Evolutionary conservation across 202 grass and related monocot genomes (phyloP), one percentile per base, ranked within the genome.

Genomic region (Schoenoplectus tabernaemontani): DNA sequence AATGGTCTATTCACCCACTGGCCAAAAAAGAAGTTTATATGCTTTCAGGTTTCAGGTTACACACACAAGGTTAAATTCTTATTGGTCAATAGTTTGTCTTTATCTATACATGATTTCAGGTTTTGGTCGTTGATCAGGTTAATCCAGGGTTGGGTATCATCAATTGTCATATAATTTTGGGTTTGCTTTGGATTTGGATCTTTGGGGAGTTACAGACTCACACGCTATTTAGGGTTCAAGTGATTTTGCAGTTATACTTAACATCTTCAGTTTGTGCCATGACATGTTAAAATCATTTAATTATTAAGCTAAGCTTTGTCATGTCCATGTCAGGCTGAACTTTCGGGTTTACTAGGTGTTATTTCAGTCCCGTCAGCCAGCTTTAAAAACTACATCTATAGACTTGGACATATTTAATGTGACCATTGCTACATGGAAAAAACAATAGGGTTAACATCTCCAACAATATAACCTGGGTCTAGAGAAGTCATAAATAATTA

Each of bases 401-500:
- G 23, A 53, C 24, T 74, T 32, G 26, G 46, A 48, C 53, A 53
- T 74, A 41, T 26, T 51, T n/a, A 81, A 81, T 16, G 59, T 9
- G 79, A 80, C 19, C 57, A 23, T 28, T 84, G 17, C 70, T 58
- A 46, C 56, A 43, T 7, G 26, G 12, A 43, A 36, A 62, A 82
- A 87, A 86, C 76, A 53, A 12, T 1, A 28, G 12, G 16, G 46
- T 73, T 51, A 74, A 53, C 26, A 51, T 43, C 7, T 26, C 11
- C 51, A 46, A 41, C 62, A 32, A 72, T 83, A 76, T 86, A 77
- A 97, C 94, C 48, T 32, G 69, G 89, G 87, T 71, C 59, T 83
- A 7, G 89, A 54, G 72, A 93, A 97, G 82, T 97, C 91, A 76
- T 93, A 97, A 62, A 97, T 91, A 58, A 93, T 87, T 59, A 97